These are phyloP conservation scores for Microdochium bolleyi DNA, from an alignment of 2,329 filamentous ascomycete genomes.

Conservation along the genomic window DNA sequence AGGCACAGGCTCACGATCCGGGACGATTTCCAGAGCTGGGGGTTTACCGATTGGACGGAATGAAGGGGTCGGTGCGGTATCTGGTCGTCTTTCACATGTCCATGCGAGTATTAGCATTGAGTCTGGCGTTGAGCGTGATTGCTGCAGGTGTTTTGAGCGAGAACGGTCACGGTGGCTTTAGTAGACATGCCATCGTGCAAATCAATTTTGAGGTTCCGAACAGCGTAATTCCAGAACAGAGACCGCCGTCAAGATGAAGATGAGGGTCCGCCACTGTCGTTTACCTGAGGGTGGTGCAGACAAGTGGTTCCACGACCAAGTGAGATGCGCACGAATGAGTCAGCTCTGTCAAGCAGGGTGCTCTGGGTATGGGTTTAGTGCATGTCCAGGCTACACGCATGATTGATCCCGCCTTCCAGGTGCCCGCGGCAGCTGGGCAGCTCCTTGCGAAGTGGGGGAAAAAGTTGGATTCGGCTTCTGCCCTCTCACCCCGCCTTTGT, in stretches of 20 bases:
- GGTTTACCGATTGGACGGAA: conserved; percentile 50
- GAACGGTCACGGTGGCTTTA: too few species aligned
- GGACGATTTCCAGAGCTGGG: conserved; percentile 57
- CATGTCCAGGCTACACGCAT: neutral
- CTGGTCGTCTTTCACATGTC: neutral
- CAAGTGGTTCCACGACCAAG: too few species aligned
- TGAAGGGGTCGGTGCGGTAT: conserved; percentile 10
- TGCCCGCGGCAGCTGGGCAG: too few species aligned
- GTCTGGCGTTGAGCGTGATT: neutral
- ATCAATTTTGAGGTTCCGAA: neutral
- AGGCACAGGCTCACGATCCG: conserved; percentile 61
- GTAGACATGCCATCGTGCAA: neutral
- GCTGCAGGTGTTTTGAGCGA: neutral
- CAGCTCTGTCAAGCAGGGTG: too few species aligned
- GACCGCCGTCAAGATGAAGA: too few species aligned
- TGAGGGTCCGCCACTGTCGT: too few species aligned
- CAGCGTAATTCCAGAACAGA: too few species aligned
- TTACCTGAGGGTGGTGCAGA: too few species aligned
- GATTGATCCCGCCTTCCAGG: too few species aligned
- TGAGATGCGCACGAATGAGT: too few species aligned
- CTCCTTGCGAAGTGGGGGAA: neutral
- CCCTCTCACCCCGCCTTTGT: conserved; percentile 9
- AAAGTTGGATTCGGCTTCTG: conserved; percentile 7
- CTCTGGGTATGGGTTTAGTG: neutral
- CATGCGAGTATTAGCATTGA: neutral